phyloP scores from a whole-genome alignment of 1,139 yeast genomes.

The Pneumocystis jirovecii region DNA sequence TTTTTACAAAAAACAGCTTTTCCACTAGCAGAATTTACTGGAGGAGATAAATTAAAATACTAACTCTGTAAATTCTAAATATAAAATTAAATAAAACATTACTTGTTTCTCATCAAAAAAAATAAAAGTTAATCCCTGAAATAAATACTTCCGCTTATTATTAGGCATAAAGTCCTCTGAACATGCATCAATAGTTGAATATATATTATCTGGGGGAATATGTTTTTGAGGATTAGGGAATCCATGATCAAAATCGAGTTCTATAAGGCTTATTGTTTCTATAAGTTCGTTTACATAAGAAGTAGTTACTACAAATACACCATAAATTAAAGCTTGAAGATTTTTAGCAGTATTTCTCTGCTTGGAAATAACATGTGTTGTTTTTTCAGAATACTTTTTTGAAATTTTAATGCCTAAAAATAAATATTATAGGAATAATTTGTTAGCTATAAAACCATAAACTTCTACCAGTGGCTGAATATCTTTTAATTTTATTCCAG shows the following conservation, averaged over 20 bases:
- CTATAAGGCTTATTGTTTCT: background rate
- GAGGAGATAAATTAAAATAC: constrained; percentile 1
- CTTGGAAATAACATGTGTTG: constrained; percentile 7
- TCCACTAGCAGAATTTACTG: constrained; percentile 5
- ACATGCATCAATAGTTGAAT: background rate
- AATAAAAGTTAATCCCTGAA: constrained; percentile 4
- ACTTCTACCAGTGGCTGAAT: background rate
- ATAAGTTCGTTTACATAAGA: constrained; percentile 3
- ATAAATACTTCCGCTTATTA: background rate
- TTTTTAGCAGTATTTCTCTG: constrained; percentile 5
- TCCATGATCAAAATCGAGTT: background rate
- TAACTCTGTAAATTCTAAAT: background rate
- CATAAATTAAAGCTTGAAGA: constrained; percentile 5
- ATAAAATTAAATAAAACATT: background rate
- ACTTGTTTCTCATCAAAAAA: constrained; percentile 3
- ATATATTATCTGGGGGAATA: constrained; percentile 1
- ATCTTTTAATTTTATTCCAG: constrained; percentile 3
- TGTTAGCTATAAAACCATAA: background rate
- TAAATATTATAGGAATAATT: background rate
- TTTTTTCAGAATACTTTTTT: constrained; percentile 1
- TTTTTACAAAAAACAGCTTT: constrained; percentile 1
- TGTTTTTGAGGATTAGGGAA: constrained; percentile 3
- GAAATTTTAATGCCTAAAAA: constrained; percentile 3
- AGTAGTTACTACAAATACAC: constrained; percentile 3
- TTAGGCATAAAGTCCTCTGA: constrained; percentile 1